Evolutionary conservation across 441 rosid genomes (phyloP), one percentile per base, ranked within the genome.

Genomic region (Macaranga tanarius): DNA sequence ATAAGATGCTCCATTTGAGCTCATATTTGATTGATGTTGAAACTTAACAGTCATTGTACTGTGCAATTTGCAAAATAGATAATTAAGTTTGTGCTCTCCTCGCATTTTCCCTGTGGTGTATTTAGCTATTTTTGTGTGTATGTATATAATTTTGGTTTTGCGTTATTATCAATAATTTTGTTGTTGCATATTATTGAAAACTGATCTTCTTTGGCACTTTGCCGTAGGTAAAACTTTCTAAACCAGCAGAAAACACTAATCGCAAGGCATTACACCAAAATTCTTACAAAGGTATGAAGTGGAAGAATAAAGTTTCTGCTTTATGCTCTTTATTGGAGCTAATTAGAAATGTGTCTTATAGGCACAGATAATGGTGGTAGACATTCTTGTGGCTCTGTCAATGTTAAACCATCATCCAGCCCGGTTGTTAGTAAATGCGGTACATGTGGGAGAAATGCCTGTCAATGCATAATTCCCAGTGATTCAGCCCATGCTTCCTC

Each of bases 201-300:
- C 72, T 82, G 57, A 34, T 48, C 51, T 59, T 68, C 57, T 50
- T 38, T 79, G 28, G 69, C 67, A n/a, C 26, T 51, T 52, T 74
- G 45, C 72, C 47, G 51, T 77, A 87, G 97, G 84, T 75, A 25
- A 83, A 83, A 75, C 71, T 51, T 70, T 65, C 83, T 70, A 84
- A 83, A 74, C 64, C 75, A 34, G 79, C 65, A 13, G 81, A 75
- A 63, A 83, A 71, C 34, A 66, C 73, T 66, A 70, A 74, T 45
- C 45, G 31, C 77, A 77, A 81, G 70, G 62, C 72, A 9, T 44
- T 38, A 1, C 81, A 70, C 22, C 78, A 79, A 71, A 74, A 23
- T 65, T 70, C 80, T 40, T 48, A 55, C 26, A 90, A 88, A 92
- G 97, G 98, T 93, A 89, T 79, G 83, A 47, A 65, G 75, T 80